Evolutionary conservation across 345 rosid species (phyloP), one percentile per base, ranked within the genome.

Genomic region (Garcia nutans): DNA sequence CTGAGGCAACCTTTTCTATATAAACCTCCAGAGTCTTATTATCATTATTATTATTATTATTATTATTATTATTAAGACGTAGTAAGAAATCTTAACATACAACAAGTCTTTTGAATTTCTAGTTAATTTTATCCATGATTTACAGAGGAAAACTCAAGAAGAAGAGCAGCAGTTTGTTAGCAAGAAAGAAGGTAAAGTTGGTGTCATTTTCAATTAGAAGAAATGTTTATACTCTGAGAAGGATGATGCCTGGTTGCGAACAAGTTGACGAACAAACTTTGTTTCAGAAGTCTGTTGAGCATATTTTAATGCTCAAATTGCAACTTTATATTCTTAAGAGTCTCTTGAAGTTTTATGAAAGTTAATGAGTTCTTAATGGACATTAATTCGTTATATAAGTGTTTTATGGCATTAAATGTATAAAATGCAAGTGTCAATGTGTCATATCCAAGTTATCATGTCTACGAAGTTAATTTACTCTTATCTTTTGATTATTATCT

Each of bases 251-350:
- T 1, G 88, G 84, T 1, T 83, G 93, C 68, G 83, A 84, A 56
- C 82, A 64, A 10, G 87, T 65, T 6, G 89, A 85, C 20, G 79
- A 81, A 3, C 84, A 84, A 73, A 81, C 81, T 41, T 56, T 89
- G 89, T 85, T 89, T 59, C 78, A 68, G 68, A 88, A 83, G 69
- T 86, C 88, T 68, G 79, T 84, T 44, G 66, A 84, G 72, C 90
- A 88, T 83, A 83, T 86, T 19, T 20, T 78, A 49, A 78, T 71
- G 76, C 84, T 86, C 37, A 74, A 86, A 59, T 77, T 83, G 71
- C 87, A 86, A 75, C 80, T 88, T 79, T 47, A 45, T 80, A 59
- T 82, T 58, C 89, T 86, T 19, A 80, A 71, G 76, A 73, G 66
- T n/a, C 78, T 86, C 69, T 75, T 80, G 77, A 75, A 84, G 59